Percentiles rank a stretch among this genome's conserved stretches.
Conservation (phyloP, 2,329 filamentous ascomycete genomes). For the Biscogniauxia marginata region DNA sequence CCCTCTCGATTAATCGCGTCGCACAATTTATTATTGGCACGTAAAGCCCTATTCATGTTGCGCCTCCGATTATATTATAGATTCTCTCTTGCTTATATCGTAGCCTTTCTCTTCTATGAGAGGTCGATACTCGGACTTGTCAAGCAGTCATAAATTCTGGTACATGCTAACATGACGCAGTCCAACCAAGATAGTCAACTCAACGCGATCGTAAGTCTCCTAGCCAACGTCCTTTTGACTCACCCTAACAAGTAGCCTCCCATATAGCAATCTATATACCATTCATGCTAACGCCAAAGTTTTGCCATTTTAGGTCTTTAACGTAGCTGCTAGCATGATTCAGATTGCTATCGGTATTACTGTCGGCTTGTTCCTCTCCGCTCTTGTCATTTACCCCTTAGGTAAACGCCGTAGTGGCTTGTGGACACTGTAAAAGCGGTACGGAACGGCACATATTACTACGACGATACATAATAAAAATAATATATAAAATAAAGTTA, state of each 20-base stretch:
- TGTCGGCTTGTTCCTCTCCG: conserved; percentile 58
- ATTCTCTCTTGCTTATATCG: too few relatives aligned
- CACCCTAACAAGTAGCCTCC: neutral
- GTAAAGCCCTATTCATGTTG: neutral
- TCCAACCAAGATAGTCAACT: conserved; percentile 2
- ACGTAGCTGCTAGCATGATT: conserved; percentile 56
- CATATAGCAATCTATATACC: neutral
- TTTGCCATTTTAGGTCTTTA: conserved; percentile 36
- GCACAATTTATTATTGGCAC: neutral
- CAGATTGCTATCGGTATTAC: conserved; percentile 62
- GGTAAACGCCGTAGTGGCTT: conserved; percentile 58
- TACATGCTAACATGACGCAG: conserved; percentile 5
- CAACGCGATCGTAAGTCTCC: conserved; percentile 6
- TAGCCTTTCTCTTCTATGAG: too few relatives aligned
- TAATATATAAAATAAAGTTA: too few relatives aligned
- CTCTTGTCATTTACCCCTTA: conserved; percentile 54
- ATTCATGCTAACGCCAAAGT: neutral
- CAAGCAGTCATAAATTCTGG: neutral
- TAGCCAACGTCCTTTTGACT: neutral
- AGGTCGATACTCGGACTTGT: neutral
- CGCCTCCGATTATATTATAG: neutral
- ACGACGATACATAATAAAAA: too few relatives aligned
- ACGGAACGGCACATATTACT: too few relatives aligned
- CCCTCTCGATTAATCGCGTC: neutral
- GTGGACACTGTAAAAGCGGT: conserved; percentile 29